A percentile compares a stretch with the other conserved stretches of the same genome.
phyloP scores from a whole-genome alignment of 768 basidiomycete genomes.

The Mycena galericulata region DNA sequence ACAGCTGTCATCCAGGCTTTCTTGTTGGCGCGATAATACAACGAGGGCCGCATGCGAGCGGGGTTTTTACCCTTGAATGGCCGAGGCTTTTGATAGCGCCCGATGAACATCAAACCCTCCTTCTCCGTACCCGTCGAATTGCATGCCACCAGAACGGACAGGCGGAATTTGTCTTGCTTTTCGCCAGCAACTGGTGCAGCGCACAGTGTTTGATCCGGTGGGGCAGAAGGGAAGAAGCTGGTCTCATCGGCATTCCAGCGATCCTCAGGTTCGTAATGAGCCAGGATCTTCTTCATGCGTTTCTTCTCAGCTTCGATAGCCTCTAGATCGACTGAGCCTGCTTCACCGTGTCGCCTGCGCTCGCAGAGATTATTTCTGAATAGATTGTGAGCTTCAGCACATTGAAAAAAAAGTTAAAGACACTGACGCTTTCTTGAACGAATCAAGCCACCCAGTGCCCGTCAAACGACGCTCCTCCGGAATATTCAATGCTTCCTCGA shows the following conservation, averaged over 20 bases:
- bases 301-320: conserved; percentile 36
- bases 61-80: too few species aligned
- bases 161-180: conserved; percentile 35
- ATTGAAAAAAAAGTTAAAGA: not conserved
- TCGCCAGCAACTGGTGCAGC: conserved; percentile 31
- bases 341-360: conserved; percentile 42
- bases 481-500: conserved; percentile 44
- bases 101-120: conserved; percentile 38
- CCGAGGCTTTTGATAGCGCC: conserved; percentile 35
- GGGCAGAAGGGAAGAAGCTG: conserved; percentile 21
- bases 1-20: conserved; percentile 44
- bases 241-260: conserved; percentile 42
- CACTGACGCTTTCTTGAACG: conserved; percentile 35
- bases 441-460: conserved; percentile 39
- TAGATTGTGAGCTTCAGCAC: too few species aligned
- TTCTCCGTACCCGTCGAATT: conserved; percentile 39
- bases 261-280: conserved; percentile 38
- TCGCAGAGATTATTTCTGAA: conserved; percentile 37
- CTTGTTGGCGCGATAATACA: conserved; percentile 42
- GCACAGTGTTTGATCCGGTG: conserved; percentile 36
- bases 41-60: too few species aligned
- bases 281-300: conserved; percentile 33
- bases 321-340: conserved; percentile 40
- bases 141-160: conserved; percentile 30
- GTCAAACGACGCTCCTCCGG: conserved; percentile 40